Evolutionary conservation across 169 alveolate species (phyloP).

Genomic region (Blepharisma undulans): DNA sequence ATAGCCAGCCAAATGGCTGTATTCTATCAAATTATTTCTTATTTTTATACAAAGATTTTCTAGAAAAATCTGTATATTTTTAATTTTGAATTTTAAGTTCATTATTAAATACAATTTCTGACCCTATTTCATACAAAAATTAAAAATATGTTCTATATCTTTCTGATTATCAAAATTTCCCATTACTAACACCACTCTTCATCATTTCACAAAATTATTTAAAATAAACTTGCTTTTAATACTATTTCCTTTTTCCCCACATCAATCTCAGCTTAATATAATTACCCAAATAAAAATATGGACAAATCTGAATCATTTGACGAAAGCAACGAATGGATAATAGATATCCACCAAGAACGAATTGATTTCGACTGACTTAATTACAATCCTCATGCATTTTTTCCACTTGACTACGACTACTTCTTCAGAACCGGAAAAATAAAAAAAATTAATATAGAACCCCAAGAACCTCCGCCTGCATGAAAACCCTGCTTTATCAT

Average conservation of each 20-base stretch:
- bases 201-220: neutral
- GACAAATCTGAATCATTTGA: neutral
- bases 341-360: neutral
- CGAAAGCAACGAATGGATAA: conserved; percentile 4
- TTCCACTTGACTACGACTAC: conserved; percentile 9
- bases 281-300: neutral
- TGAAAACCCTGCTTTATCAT: conserved; percentile 14
- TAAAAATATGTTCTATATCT: neutral
- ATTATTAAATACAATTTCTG: neutral
- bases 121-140: neutral
- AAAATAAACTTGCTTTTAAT: too few relatives aligned
- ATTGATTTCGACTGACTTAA: conserved; percentile 23
- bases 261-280: neutral
- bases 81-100: neutral
- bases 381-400: conserved; percentile 34
- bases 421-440: conserved; percentile 3
- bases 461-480: neutral
- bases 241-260: neutral
- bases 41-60: too few relatives aligned
- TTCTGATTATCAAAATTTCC: neutral
- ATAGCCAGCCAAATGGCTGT: neutral
- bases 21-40: too few relatives aligned
- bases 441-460: neutral
- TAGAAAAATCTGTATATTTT: neutral
- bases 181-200: neutral